These are phyloP conservation scores for Lathyrus oleraceus DNA, from an alignment of 306 rosid species.

Conservation along the genomic window DNA sequence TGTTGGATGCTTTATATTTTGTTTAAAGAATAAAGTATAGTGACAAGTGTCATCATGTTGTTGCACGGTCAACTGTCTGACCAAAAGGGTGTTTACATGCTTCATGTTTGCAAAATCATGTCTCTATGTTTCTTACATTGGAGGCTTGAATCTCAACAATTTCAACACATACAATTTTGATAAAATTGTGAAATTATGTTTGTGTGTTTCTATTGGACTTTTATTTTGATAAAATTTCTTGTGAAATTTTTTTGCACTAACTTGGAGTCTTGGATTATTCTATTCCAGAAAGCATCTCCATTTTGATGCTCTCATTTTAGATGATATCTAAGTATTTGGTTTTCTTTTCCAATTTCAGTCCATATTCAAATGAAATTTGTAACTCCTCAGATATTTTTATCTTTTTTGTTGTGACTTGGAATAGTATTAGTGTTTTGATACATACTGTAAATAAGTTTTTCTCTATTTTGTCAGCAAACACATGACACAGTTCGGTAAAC, in stretches of 20 bases:
- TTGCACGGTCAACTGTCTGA: not conserved
- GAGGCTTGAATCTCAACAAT: not conserved
- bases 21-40: conserved; percentile 1
- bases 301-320: too few relatives aligned
- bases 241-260: not conserved
- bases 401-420: not conserved
- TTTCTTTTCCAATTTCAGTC: too few relatives aligned
- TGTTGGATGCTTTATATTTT: too few relatives aligned
- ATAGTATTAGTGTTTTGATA: not conserved
- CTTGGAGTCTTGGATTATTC: not conserved
- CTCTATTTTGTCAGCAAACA: not conserved
- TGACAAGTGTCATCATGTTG: not conserved
- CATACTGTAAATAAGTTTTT: not conserved
- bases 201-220: not conserved
- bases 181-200: too few relatives aligned
- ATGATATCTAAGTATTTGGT: too few relatives aligned
- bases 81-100: not conserved
- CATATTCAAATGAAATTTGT: too few relatives aligned
- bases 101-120: not conserved
- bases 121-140: not conserved
- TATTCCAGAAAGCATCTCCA: too few relatives aligned
- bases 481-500: conserved; percentile 12
- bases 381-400: too few relatives aligned
- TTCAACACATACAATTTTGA: not conserved
- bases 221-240: not conserved